A percentile compares a stretch with the other conserved stretches of the same genome.
Conservation (phyloP, 192 early-diverging fungal genomes). For the Rhizophlyctis rosea region DNA sequence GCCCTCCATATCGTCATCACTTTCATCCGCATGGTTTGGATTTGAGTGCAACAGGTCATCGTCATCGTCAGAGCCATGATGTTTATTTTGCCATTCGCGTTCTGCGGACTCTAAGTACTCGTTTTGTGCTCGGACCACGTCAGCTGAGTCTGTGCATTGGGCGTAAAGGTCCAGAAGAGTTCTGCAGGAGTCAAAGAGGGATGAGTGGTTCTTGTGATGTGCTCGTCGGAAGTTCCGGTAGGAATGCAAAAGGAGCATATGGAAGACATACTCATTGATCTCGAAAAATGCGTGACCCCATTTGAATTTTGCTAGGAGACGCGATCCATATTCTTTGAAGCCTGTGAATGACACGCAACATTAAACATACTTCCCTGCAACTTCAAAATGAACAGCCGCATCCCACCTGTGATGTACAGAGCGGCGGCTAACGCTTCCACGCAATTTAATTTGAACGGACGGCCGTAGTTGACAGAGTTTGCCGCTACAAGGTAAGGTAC, state of each 20-base stretch:
- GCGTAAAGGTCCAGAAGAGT: slow-evolving; percentile 73
- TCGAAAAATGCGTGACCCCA: slow-evolving; percentile 94
- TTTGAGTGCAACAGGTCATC: slow-evolving; percentile 13
- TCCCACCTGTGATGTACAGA: slow-evolving; percentile 78
- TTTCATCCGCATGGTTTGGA: slow-evolving; percentile 16
- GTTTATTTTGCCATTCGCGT: slow-evolving; percentile 42
- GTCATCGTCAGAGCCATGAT: slow-evolving; percentile 1
- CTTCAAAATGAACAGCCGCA: neutral
- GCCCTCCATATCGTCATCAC: slow-evolving; percentile 16
- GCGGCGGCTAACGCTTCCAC: slow-evolving; percentile 94
- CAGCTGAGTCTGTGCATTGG: slow-evolving; percentile 67
- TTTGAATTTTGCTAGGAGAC: slow-evolving; percentile 81
- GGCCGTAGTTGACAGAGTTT: slow-evolving; percentile 97
- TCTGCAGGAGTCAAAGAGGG: slow-evolving; percentile 27
- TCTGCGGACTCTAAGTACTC: slow-evolving; percentile 78
- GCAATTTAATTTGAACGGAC: slow-evolving; percentile 94
- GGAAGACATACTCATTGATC: slow-evolving; percentile 66
- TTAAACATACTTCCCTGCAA: no score
- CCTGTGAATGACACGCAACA: slow-evolving; percentile 18
- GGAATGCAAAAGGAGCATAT: neutral
- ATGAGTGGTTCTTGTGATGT: neutral
- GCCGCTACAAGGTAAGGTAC: slow-evolving; percentile 94
- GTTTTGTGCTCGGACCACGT: slow-evolving; percentile 73
- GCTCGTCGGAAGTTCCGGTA: neutral
- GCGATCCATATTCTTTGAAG: slow-evolving; percentile 66